Base-by-base conservation (phyloP, 768 basidiomycete species). In the Clathrus columnatus region DNA sequence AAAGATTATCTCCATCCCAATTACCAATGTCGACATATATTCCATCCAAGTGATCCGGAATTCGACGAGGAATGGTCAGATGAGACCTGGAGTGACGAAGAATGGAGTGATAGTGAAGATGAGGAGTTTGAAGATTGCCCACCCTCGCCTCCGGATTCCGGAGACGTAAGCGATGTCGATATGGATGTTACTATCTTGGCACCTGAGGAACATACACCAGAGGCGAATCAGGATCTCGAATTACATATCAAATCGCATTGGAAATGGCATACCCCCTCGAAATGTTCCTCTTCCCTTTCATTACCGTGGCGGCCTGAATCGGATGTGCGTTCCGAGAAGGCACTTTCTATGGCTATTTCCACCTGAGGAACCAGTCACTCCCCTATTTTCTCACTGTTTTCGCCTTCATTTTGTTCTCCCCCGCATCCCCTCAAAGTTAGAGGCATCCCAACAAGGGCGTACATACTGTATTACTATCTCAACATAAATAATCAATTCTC, bases 1-100 rank as follows among this genome's bases (percentile, higher is more conserved):
- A n/a, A 52, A 42, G 20, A 42, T 7, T 4, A 21, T n/a, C 21
- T 52, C 32, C 51, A 52, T 21, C 51, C 51, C 11, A 43, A n/a
- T 18, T 52, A 52, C 23, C n/a, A 18, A 5, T 52, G 51, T 28
- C 51, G 32, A 28, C 51, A 52, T 17, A 23, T 41, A 16, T 52
- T 41, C 23, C 51, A 52, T 24, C 51, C 51, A 11, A 52, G 51
- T 43, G 51, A 52, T 42, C 51, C 51, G 17, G 51, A 43, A 27
- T 52, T 41, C 21, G 51, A 52, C 27, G 51, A 52, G 27, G 51
- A 52, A 42, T 52, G 51, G 51, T 21, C 51, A 17, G 32, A 52
- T 30, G 51, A 52, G 17, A 41, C 51, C n/a, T 52, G 29, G 32
- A 52, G 51, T 17, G 51, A 52, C 24, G 51, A 41, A 41, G 51